Evolutionary conservation across 352 stramenopile species (phyloP).

Genomic region (Poterioochromonas sp.): DNA sequence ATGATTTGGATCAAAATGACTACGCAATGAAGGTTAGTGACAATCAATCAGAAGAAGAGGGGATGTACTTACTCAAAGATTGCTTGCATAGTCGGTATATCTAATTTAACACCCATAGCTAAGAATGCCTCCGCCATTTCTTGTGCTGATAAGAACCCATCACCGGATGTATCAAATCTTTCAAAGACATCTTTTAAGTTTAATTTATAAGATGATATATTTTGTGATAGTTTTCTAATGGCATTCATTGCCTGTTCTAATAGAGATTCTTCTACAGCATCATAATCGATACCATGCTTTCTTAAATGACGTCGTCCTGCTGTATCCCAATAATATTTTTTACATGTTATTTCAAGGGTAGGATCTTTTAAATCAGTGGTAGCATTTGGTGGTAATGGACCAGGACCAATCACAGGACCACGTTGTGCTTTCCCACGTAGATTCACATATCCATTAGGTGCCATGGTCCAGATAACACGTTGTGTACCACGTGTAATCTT

Average conservation of each 20-base stretch:
- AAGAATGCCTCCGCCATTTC: slow-evolving; percentile 35
- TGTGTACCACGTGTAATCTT: not conserved
- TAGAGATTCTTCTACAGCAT: slow-evolving; percentile 32
- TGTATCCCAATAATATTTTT: slow-evolving; percentile 33
- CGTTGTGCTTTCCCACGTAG: not conserved
- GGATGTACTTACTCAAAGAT: slow-evolving; percentile 33
- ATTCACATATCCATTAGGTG: slow-evolving; percentile 23
- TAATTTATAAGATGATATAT: slow-evolving; percentile 34
- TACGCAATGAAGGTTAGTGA: not conserved
- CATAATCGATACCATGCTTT: not conserved
- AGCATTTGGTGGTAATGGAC: slow-evolving; percentile 25
- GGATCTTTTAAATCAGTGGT: slow-evolving; percentile 21
- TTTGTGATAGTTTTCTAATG: not conserved
- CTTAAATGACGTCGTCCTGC: slow-evolving; percentile 1
- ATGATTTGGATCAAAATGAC: slow-evolving; percentile 36
- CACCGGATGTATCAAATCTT: slow-evolving; percentile 30
- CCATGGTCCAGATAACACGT: slow-evolving; percentile 14
- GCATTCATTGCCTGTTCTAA: slow-evolving; percentile 29
- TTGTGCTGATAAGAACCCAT: slow-evolving; percentile 26
- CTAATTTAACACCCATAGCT: slow-evolving; percentile 21
- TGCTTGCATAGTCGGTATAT: slow-evolving; percentile 7
- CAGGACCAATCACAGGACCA: slow-evolving; percentile 12
- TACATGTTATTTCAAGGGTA: not conserved
- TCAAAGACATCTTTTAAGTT: slow-evolving; percentile 33
- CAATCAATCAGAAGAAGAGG: not conserved